A percentile compares a stretch with the other conserved stretches of the same genome.
phyloP scores from a whole-genome alignment of 179 eudicot species.

The Pouteria campechiana region DNA sequence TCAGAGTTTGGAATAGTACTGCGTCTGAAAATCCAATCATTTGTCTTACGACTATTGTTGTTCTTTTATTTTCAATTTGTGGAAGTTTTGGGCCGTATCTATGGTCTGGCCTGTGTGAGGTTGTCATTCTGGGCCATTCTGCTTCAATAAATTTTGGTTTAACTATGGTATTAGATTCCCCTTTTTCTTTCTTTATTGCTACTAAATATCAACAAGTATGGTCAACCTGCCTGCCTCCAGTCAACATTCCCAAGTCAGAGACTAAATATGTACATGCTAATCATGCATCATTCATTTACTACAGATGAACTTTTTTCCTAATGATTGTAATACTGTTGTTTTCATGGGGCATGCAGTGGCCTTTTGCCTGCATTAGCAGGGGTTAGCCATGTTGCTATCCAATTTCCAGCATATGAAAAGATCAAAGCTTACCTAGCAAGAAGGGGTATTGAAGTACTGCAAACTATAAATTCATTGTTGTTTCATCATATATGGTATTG shows the following conservation, averaged over 20 bases:
- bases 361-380: slow-evolving; percentile 92
- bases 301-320: background rate
- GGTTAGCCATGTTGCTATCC: slow-evolving; percentile 86
- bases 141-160: too few relatives aligned
- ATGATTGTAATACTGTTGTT: slow-evolving; percentile 2
- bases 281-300: background rate
- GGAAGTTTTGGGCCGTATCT: too few relatives aligned
- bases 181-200: background rate
- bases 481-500: too few relatives aligned
- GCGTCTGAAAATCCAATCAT: background rate
- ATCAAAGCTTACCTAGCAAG: slow-evolving; percentile 60
- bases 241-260: background rate
- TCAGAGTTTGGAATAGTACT: background rate
- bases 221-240: too few relatives aligned
- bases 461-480: too few relatives aligned
- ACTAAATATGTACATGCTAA: slow-evolving; percentile 1
- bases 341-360: slow-evolving; percentile 49
- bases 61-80: background rate
- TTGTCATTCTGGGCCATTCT: too few relatives aligned
- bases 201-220: background rate
- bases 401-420: slow-evolving; percentile 87
- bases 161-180: background rate
- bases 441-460: slow-evolving; percentile 57
- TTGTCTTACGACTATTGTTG: background rate
- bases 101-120: too few relatives aligned